Conservation (phyloP, 2,329 filamentous ascomycete genomes). For the Ophiostoma piceae region DNA sequence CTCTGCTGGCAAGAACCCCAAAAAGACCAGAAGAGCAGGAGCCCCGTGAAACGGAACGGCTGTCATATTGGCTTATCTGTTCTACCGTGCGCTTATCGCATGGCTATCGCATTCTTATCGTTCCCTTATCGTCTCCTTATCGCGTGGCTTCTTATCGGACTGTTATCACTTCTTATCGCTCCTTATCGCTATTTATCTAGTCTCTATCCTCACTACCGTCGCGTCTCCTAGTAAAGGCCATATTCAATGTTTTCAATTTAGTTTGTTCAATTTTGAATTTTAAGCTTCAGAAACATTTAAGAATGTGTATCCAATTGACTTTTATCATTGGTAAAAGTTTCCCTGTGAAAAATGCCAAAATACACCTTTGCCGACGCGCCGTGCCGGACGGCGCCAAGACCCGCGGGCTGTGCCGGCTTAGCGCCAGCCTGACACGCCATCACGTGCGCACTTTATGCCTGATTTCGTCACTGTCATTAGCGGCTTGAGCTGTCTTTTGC, state of each 20-base stretch:
- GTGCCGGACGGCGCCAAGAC: constrained; percentile 19
- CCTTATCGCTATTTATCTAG: neutral
- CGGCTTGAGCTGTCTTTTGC: neutral
- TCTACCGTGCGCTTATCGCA: neutral
- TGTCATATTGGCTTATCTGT: neutral
- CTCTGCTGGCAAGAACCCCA: too few species aligned
- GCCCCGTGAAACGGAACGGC: too few species aligned
- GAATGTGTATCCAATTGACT: too few species aligned
- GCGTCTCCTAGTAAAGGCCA: neutral
- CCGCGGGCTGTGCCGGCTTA: constrained; percentile 9
- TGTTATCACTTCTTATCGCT: neutral
- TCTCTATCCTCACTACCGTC: constrained; percentile 10
- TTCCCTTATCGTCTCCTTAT: neutral
- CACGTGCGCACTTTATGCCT: constrained; percentile 25
- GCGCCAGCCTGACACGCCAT: constrained; percentile 26
- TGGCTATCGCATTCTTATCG: neutral
- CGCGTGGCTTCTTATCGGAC: neutral
- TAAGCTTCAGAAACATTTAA: too few species aligned
- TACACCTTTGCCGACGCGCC: constrained; percentile 20
- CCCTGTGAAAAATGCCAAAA: too few species aligned
- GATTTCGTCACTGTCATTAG: neutral
- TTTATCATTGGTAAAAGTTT: too few species aligned
- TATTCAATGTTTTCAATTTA: neutral
- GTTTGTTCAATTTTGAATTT: too few species aligned
- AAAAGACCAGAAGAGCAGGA: too few species aligned